phyloP scores from a whole-genome alignment of 495 filamentous ascomycete species.

The Pseudomonodictys pantanalensis region DNA sequence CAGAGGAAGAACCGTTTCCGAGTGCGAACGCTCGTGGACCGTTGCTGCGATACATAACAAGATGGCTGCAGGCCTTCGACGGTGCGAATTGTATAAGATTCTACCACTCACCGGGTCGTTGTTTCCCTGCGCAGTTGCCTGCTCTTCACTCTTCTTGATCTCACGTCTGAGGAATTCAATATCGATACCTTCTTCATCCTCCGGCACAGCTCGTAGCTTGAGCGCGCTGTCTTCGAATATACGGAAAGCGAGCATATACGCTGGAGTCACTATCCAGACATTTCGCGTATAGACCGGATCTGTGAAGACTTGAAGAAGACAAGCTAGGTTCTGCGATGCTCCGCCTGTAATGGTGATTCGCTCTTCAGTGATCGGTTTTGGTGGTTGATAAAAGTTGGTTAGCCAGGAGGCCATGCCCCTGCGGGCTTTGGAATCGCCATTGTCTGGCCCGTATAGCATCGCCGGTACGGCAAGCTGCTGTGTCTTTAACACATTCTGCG shows the following conservation, averaged over 20 bases:
- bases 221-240: conserved; percentile 81
- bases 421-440: conserved; percentile 66
- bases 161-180: conserved; percentile 53
- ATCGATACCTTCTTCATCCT: conserved; percentile 74
- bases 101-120: conserved; percentile 30
- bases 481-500: conserved; percentile 55
- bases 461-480: conserved; percentile 54
- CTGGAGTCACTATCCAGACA: conserved; percentile 77
- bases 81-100: no score
- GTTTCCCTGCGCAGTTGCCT: conserved; percentile 34
- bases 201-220: conserved; percentile 61
- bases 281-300: conserved; percentile 71
- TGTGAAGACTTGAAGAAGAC: conserved; percentile 68
- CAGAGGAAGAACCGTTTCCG: no score
- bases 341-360: conserved; percentile 79
- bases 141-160: conserved; percentile 46
- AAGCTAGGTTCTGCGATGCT: conserved; percentile 73
- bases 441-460: conserved; percentile 75
- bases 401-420: conserved; percentile 64
- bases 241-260: conserved; percentile 72
- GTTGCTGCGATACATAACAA: no score
- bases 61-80: no score
- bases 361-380: conserved; percentile 40
- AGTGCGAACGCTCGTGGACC: no score
- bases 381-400: conserved; percentile 56